Base-by-base conservation (phyloP, 768 basidiomycete genomes). In the Pleurotus ostreatus region DNA sequence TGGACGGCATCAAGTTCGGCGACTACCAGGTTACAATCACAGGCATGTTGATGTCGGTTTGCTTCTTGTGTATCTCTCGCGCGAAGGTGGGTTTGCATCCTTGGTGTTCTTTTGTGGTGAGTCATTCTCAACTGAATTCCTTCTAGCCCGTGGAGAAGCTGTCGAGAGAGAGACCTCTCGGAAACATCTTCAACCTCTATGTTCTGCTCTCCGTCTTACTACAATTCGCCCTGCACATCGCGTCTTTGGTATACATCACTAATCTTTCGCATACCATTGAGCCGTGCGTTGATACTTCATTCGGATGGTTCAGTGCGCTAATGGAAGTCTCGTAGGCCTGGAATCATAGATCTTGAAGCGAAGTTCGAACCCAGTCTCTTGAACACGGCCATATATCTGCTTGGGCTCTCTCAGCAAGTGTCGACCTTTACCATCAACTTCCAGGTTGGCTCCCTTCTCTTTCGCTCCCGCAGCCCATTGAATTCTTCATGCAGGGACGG, bases 351-450 rank as follows among this genome's bases (percentile, higher is more conserved):
- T 68, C 76, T 99, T 38, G 96, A 98, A 53, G 96, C 95, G 54
- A 95, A 97, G 68, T 99, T 97, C 63, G 92, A 94, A 67, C 96
- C 97, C 0, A 92, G 86, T 61, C 74, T 99, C 47, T 77, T 99
- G 57, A 99, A 98, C 76, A 96, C 95, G 2, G 93, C 94, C 41
- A 96, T 99, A 65, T 99, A 95, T 74, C 84, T 98, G 25, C 79
- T 99, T 51, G 89, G 95, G 53, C 80, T 98, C 38, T 95, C 92
- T 2, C 96, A 99, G 68, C 97, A 99, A 70, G 96, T 99, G 1
- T 98, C 96, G 5, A 98, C 97, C 0, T 98, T 99, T 65, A 88
- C 94, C 3, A 94, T 98, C 75, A 99, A 99, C 76, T 99, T 95
- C 82, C 93, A 94, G 76, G 86, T 84, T 13, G 25, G 26, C 16